Percentiles rank a stretch among this genome's conserved stretches.
phyloP scores from a whole-genome alignment of 1,284 basidiomycete genomes.

The Filobasidium uniguttulatum region DNA sequence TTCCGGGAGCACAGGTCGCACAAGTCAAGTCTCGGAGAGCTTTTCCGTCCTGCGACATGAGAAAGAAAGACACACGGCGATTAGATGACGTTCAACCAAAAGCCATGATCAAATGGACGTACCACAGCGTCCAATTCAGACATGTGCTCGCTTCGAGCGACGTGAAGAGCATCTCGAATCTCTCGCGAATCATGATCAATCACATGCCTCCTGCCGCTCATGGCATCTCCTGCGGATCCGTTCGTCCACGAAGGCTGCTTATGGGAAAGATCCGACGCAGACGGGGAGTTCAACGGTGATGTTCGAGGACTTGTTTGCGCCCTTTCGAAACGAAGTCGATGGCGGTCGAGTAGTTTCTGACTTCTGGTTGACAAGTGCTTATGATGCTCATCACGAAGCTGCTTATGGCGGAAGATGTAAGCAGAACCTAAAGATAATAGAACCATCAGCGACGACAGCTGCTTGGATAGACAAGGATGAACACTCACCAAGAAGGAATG shows the following conservation, averaged over 20 bases:
- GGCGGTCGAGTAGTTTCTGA: conserved; percentile 21
- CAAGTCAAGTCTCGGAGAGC: conserved; percentile 1
- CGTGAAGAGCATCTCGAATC: conserved; percentile 49
- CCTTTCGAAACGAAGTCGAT: conserved; percentile 13
- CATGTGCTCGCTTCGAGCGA: conserved; percentile 61
- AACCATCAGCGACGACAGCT: conserved; percentile 1
- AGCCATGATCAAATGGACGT: conserved; percentile 32
- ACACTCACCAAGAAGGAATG: conserved; percentile 63
- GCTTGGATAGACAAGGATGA: not conserved
- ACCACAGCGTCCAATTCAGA: conserved; percentile 57
- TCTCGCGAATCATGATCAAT: conserved; percentile 39
- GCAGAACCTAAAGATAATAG: conserved; percentile 24
- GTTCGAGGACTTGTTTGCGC: not conserved
- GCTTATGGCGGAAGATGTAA: conserved; percentile 36
- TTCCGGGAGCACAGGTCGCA: not conserved
- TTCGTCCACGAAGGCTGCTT: not conserved
- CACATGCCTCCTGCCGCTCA: conserved; percentile 39
- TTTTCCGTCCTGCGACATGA: conserved; percentile 4
- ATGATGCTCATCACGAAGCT: conserved; percentile 26
- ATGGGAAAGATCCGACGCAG: not conserved
- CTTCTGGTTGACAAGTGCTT: conserved; percentile 27
- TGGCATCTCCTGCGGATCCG: conserved; percentile 33
- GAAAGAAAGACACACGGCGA: not conserved
- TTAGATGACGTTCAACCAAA: not conserved
- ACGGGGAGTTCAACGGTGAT: not conserved